Evolutionary conservation across 2,329 filamentous ascomycete genomes (phyloP).

Genomic region (Calonectria fujianensis): DNA sequence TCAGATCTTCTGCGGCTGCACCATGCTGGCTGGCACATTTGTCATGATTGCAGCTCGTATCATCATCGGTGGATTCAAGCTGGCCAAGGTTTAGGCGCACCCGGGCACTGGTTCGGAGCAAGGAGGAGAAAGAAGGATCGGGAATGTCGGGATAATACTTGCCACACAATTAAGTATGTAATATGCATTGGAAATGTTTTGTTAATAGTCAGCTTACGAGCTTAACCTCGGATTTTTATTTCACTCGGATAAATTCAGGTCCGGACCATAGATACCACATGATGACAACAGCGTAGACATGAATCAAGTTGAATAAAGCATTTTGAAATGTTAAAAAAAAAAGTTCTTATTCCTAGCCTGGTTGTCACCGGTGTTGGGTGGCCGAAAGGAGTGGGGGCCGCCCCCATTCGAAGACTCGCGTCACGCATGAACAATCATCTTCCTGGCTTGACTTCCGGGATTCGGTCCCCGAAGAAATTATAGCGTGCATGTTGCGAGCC

Average conservation of each 20-base stretch:
- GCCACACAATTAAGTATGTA: slow-evolving; percentile 13
- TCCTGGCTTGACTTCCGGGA: background rate
- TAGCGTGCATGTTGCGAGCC: background rate
- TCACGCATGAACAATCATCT: background rate
- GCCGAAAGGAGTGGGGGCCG: background rate
- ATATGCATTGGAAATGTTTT: slow-evolving; percentile 23
- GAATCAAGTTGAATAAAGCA: slow-evolving; percentile 6
- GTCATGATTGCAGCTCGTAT: slow-evolving; percentile 58
- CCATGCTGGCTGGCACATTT: slow-evolving; percentile 60
- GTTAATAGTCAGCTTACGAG: slow-evolving; percentile 4
- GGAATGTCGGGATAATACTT: slow-evolving; percentile 15
- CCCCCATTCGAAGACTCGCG: background rate
- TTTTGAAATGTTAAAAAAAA: background rate
- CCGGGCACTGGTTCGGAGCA: background rate
- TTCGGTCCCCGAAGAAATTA: background rate
- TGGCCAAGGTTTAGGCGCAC: slow-evolving; percentile 57
- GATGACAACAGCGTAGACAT: slow-evolving; percentile 12
- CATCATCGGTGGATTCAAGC: slow-evolving; percentile 60
- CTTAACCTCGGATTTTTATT: slow-evolving; percentile 9
- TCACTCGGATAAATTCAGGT: slow-evolving; percentile 10
- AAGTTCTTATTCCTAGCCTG: background rate
- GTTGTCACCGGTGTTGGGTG: background rate
- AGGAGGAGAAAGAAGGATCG: slow-evolving; percentile 1
- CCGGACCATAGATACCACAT: slow-evolving; percentile 26
- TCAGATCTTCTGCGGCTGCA: slow-evolving; percentile 79